Evolutionary conservation across 495 filamentous ascomycete species (phyloP).

Genomic region (Penicillium paradoxum): DNA sequence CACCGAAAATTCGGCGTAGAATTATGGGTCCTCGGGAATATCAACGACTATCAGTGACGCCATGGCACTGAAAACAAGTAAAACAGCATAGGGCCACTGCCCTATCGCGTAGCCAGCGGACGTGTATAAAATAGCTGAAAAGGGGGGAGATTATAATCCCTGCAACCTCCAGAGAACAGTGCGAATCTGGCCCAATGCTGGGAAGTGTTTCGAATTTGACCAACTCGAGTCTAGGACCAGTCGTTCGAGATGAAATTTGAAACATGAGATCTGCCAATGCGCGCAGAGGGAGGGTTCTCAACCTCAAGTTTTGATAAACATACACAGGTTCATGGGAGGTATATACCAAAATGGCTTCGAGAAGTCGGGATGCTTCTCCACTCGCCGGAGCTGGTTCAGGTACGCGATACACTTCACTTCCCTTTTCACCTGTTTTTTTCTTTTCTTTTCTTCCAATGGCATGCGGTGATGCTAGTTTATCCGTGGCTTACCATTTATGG

Average conservation of each 20-base stretch:
- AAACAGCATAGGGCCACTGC: slow-evolving; percentile 5
- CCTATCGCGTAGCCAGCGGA: slow-evolving; percentile 2
- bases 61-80: slow-evolving; percentile 1
- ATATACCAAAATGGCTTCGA: not conserved
- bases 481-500: slow-evolving; percentile 12
- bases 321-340: not conserved
- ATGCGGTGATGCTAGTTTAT: slow-evolving; percentile 13
- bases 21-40: not conserved
- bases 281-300: no score
- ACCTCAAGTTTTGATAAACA: not conserved
- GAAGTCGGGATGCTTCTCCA: not conserved
- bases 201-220: not conserved
- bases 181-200: not conserved
- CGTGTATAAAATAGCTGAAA: not conserved
- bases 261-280: not conserved
- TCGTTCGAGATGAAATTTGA: not conserved
- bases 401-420: not conserved
- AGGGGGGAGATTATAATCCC: not conserved
- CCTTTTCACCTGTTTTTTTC: not conserved
- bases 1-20: no score
- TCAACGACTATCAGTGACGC: not conserved
- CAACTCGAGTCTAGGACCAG: not conserved
- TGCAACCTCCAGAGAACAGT: not conserved
- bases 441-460: not conserved
- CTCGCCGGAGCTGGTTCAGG: slow-evolving; percentile 8